Base-by-base conservation (phyloP, 352 stramenopile species). In the Phytopythium montanum region DNA sequence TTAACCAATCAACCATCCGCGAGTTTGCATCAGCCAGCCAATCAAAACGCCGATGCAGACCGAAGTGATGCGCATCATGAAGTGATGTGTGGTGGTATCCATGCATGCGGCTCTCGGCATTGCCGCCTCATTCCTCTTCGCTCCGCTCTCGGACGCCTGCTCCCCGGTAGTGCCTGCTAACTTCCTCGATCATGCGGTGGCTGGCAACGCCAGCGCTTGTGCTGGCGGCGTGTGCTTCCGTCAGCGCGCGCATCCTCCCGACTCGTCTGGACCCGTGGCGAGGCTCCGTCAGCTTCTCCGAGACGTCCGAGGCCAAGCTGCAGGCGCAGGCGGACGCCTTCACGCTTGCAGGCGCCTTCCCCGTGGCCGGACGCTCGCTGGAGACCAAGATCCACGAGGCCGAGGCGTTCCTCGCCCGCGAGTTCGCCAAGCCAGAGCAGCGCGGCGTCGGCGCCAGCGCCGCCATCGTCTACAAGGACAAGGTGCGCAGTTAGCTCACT, bases 381-480 rank as follows among this genome's bases (percentile, higher is more conserved):
- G 45, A 76, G 44, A 45, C 71, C 51, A 87, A 87, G 62, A 68
- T 82, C 21, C 58, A 63, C 14, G 77, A 85, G 38, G 66, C 66
- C 3, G 69, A 73, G 10, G 64, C 38, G 16, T 85, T 85, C 54
- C 60, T 87, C 25, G 60, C 73, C n/a, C 65, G 54, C 13, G 61
- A 87, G 46, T 42, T 87, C 38, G 51, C 66, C 26, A 77, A 75
- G 10, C 54, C 56, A 2, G 56, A 59, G 16, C 65, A 71, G 16
- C 59, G 76, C 49, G 78, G 78, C 19, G 64, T 85, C 13, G 78
- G 78, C 18, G 56, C 74, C 2, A 75, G 75, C 23, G 72, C 56
- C 2, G 64, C 75, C 1, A 73, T 88, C 52, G 78, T 86, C 16
- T 85, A 85, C 54, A 26, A 85, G 16, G 75, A 85, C 46, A 28